These are phyloP conservation scores for Delitschia confertaspora DNA, from an alignment of 495 filamentous ascomycete species.

Conservation along the genomic window DNA sequence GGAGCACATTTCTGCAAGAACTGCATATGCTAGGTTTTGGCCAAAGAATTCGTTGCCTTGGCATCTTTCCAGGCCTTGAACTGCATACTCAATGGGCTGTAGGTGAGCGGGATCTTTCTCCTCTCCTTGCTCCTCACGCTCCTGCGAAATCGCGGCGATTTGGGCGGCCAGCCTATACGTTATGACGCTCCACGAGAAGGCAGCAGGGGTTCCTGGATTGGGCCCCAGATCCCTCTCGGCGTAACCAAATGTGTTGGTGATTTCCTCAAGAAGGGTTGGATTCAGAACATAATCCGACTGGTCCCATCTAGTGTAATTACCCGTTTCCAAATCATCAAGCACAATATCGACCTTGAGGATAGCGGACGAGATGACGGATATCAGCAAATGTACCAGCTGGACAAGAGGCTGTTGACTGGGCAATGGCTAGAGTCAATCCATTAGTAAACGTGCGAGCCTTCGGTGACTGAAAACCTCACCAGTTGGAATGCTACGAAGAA, in stretches of 20 bases:
- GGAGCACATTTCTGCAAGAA: conserved; percentile 14
- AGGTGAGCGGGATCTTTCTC: neutral
- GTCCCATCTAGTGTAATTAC: conserved; percentile 3
- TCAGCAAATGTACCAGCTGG: conserved; percentile 55
- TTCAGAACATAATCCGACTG: conserved; percentile 11
- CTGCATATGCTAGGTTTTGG: conserved; percentile 9
- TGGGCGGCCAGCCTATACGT: conserved; percentile 36
- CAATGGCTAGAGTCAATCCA: conserved; percentile 3
- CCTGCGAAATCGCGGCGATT: neutral
- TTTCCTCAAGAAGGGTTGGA: conserved; percentile 44
- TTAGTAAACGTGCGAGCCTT: neutral
- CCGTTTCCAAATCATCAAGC: conserved; percentile 30
- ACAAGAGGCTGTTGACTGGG: conserved; percentile 44
- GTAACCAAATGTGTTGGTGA: conserved; percentile 53
- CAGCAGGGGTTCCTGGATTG: conserved; percentile 52
- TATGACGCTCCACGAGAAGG: conserved; percentile 70
- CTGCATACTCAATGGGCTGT: conserved; percentile 10
- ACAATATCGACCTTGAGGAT: conserved; percentile 57
- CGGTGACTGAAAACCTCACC: neutral
- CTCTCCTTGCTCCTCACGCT: conserved; percentile 1
- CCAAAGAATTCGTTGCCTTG: conserved; percentile 8
- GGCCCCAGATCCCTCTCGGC: conserved; percentile 42
- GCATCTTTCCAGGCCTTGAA: conserved; percentile 1
- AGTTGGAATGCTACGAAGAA: conserved; percentile 21
- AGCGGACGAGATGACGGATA: conserved; percentile 62